phyloP scores from a whole-genome alignment of 2,329 filamentous ascomycete genomes.

The Malbranchea cinnamomea region DNA sequence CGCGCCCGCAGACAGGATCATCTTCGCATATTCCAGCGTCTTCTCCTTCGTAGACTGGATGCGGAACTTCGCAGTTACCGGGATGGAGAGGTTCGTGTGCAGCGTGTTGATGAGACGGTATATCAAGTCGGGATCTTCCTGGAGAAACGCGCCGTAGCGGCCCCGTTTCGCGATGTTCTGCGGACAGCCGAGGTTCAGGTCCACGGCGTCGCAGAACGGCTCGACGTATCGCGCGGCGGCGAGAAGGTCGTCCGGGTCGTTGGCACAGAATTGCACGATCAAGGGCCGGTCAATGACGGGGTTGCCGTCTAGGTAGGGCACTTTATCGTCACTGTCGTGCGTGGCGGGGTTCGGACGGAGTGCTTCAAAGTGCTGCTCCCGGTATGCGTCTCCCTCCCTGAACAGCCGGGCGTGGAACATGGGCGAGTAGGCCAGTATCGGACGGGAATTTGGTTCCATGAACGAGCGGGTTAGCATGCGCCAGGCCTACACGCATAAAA shows the following conservation, averaged over 20 bases:
- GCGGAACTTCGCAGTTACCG: conserved; percentile 89
- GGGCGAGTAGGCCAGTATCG: conserved; percentile 75
- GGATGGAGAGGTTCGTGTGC: conserved; percentile 61
- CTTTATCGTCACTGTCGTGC: not conserved
- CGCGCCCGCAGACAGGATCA: conserved; percentile 72
- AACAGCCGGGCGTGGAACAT: conserved; percentile 95
- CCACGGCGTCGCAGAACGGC: conserved; percentile 85
- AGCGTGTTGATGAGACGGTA: conserved; percentile 70
- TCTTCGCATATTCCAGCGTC: conserved; percentile 77
- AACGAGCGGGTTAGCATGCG: conserved; percentile 91
- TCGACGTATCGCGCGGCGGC: conserved; percentile 61
- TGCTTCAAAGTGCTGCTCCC: conserved; percentile 68
- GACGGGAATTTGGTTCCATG: conserved; percentile 49
- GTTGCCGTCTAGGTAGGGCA: conserved; percentile 70
- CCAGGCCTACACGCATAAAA: conserved; percentile 56
- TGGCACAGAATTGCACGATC: conserved; percentile 82
- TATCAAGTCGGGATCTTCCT: conserved; percentile 80
- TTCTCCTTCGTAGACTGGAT: conserved; percentile 75
- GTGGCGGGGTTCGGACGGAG: conserved; percentile 22
- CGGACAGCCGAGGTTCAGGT: conserved; percentile 89
- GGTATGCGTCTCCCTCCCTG: conserved; percentile 58
- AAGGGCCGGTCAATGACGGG: conserved; percentile 70
- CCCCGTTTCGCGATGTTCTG: conserved; percentile 88
- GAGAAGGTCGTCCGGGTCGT: conserved; percentile 32
- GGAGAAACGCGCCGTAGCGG: conserved; percentile 84